Evolutionary conservation across 768 basidiomycete species (phyloP).

Genomic region (Collybia mongolica): DNA sequence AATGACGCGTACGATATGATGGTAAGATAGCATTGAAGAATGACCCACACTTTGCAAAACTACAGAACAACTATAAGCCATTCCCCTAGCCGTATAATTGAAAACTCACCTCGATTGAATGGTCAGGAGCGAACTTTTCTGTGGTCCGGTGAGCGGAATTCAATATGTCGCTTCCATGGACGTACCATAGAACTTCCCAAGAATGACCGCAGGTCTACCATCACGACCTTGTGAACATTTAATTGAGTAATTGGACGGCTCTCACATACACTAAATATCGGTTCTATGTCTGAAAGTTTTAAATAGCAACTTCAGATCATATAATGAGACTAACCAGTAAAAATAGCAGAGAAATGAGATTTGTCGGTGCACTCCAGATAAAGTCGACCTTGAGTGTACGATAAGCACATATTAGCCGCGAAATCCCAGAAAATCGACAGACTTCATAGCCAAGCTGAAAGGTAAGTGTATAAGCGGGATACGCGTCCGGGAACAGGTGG

Average conservation of each 20-base stretch:
- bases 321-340: conserved; percentile 4
- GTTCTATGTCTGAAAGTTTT: conserved; percentile 2
- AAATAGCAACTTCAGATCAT: neutral
- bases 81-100: neutral
- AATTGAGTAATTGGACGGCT: neutral
- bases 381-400: conserved; percentile 6
- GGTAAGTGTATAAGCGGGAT: neutral
- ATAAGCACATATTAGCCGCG: too few species aligned
- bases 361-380: conserved; percentile 12
- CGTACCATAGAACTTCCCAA: conserved; percentile 9
- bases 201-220: conserved; percentile 4
- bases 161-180: too few species aligned
- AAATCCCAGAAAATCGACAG: neutral
- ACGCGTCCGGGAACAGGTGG: neutral
- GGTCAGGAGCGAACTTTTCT: conserved; percentile 5
- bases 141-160: neutral
- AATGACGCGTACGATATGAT: conserved; percentile 7
- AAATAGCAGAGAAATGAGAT: conserved; percentile 6
- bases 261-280: conserved; percentile 10
- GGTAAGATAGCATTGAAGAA: conserved; percentile 9
- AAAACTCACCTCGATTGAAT: neutral
- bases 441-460: conserved; percentile 11
- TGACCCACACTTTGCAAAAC: conserved; percentile 11
- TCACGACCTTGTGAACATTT: neutral
- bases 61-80: neutral